Base-by-base conservation (phyloP, 768 basidiomycete species). In the Epithele typhae region DNA sequence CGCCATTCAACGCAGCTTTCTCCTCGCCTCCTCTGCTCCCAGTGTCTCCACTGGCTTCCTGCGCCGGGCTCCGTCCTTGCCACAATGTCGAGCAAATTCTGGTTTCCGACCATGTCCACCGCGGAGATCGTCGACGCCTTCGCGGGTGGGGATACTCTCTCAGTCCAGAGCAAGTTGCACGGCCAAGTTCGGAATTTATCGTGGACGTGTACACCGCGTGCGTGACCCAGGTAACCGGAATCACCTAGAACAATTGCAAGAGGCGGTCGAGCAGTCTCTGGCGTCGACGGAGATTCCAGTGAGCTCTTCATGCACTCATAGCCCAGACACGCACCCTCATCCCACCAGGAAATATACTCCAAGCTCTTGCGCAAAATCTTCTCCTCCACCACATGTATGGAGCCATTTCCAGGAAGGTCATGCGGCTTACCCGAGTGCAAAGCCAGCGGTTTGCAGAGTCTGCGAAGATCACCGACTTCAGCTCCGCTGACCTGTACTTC, bases 391-490 rank as follows among this genome's bases (percentile, higher is more conserved):
- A 91, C 58, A 67, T 90, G 85, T 86, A 60, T 50, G 75, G 55
- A 14, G 19, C n/a, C n/a, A n/a, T n/a, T n/a, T n/a, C n/a, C n/a
- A n/a, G n/a, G n/a, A n/a, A n/a, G n/a, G n/a, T n/a, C n/a, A n/a
- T n/a, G n/a, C n/a, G n/a, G n/a, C n/a, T n/a, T n/a, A n/a, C n/a
- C n/a, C n/a, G n/a, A n/a, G n/a, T n/a, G 23, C 25, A 11, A 54
- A 89, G 85, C 17, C 71, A 77, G 21, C 81, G 87, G 36, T 78
- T 92, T 25, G 86, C 87, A 3, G 72, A 66, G 40, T 82, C 87
- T 0, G 85, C 90, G 5, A 73, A 82, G 56, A 78, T 89, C 32
- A 77, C 84, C 45, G 82, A 87, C 61, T 93, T 95, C 63, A 82
- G 74, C 52, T 70, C 87, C 43, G 79, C 73, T 53, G 93, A 96